Base-by-base conservation (phyloP, 169 alveolate genomes). In the Eimeria falciformis region DNA sequence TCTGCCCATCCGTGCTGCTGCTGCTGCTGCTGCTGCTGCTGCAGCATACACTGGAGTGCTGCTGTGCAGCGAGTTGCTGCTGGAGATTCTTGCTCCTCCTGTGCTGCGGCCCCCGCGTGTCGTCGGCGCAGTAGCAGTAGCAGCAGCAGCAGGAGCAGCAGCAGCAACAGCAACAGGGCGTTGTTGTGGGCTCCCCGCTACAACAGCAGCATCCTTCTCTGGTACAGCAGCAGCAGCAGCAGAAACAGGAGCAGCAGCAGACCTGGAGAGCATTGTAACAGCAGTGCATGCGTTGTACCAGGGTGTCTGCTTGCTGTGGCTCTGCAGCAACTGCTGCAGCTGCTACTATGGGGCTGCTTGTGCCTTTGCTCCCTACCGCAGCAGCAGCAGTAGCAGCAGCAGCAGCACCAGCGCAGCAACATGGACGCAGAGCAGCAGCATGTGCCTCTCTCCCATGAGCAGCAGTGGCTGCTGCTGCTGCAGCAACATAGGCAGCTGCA, bases 331-430 rank as follows among this genome's bases (percentile, higher is more conserved):
- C 27, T 71, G 53, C 83, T 33, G 83, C 83, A 71, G 62, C 62
- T 71, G 83, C 83, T 37, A 27, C 83, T 71, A 27, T 43, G 83
- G 58, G n/a, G 56, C 37, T 29, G 29, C 83, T 18, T 37, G 58
- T 66, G 78, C 33, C 78, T 25, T 11, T 66, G 29, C 43, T 12
- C 1, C 78, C 29, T 1, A 18, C 78, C 0, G 47, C 83, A 71
- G 62, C 83, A 71, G 83, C 79, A 68, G 79, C 79, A 68, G 79
- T 25, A n/a, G 79, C 79, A 37, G 83, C 83, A 71, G 83, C 83
- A 71, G 83, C 83, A 71, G 56, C 83, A 71, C 58, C 83, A 43
- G 83, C 83, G 23, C 37, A 0, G 33, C 56, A 6, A 4, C n/a
- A n/a, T 14, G 23, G 33, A 43, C 5, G 58, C 83, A 71, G 2